Evolutionary conservation across 2,329 filamentous ascomycete species (phyloP).

Genomic region (Hymenoscyphus repandus): DNA sequence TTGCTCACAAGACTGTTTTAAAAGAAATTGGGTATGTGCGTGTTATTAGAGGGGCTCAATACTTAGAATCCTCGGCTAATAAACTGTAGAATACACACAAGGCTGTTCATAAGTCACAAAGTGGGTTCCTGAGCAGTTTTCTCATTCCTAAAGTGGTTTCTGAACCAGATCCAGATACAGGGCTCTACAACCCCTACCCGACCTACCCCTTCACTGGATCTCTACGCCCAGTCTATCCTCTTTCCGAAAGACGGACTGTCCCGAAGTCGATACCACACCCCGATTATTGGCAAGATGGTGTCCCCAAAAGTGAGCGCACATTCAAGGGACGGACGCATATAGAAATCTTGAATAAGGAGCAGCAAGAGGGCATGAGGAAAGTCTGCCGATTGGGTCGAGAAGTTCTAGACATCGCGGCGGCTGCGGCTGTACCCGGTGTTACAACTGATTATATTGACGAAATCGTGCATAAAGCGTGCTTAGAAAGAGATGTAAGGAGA

Average conservation of each 20-base stretch:
- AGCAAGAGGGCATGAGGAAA: constrained; percentile 82
- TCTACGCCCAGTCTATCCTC: constrained; percentile 80
- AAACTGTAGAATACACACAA: constrained; percentile 70
- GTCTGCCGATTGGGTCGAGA: constrained; percentile 83
- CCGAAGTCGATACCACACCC: constrained; percentile 78
- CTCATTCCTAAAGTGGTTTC: constrained; percentile 76
- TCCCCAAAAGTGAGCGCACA: constrained; percentile 55
- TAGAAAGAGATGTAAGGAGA: constrained; percentile 77
- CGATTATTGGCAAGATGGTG: constrained; percentile 83
- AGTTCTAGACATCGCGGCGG: constrained; percentile 85
- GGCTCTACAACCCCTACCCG: constrained; percentile 88
- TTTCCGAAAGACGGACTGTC: constrained; percentile 66
- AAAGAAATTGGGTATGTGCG: constrained; percentile 84
- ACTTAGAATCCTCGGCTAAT: constrained; percentile 9
- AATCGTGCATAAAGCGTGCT: constrained; percentile 88
- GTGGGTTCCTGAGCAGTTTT: constrained; percentile 67
- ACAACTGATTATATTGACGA: constrained; percentile 95
- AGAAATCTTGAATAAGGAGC: constrained; percentile 72
- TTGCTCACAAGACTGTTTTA: constrained; percentile 98
- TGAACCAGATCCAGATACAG: constrained; percentile 88
- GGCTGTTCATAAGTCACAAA: constrained; percentile 73
- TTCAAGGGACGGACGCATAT: constrained; percentile 72
- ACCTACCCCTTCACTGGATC: constrained; percentile 76
- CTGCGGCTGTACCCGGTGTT: constrained; percentile 79
- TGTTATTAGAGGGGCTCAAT: background rate